A percentile compares a stretch with the other conserved stretches of the same genome.
phyloP scores from a whole-genome alignment of 768 basidiomycete species.

The Cystobasidiopsis lactophilus region DNA sequence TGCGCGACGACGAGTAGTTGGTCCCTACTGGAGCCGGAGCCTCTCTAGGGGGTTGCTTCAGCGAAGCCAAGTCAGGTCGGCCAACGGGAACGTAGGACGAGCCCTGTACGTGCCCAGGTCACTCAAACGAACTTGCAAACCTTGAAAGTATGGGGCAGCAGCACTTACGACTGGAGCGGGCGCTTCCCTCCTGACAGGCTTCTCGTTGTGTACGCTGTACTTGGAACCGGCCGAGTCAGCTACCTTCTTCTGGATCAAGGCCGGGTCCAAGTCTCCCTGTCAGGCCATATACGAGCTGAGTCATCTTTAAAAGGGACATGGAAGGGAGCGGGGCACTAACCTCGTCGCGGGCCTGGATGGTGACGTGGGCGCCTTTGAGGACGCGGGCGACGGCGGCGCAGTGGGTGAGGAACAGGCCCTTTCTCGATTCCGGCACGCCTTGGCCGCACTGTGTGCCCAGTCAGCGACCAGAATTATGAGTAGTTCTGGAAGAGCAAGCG shows the following conservation, averaged over 20 bases:
- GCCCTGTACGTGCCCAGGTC: no score
- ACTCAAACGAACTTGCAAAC: background rate
- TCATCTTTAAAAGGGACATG: no score
- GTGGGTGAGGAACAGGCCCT: slow-evolving; percentile 75
- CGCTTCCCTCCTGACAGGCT: slow-evolving; percentile 17
- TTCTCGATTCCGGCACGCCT: slow-evolving; percentile 76
- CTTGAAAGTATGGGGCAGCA: background rate
- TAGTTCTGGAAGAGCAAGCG: background rate
- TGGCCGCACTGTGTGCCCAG: slow-evolving; percentile 42
- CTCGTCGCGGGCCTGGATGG: slow-evolving; percentile 60
- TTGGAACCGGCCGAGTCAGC: slow-evolving; percentile 20
- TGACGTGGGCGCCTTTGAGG: slow-evolving; percentile 56
- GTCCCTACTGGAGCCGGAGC: slow-evolving; percentile 13
- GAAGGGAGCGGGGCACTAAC: no score
- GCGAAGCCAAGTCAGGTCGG: slow-evolving; percentile 17
- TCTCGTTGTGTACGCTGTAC: slow-evolving; percentile 63
- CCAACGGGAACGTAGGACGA: slow-evolving; percentile 21
- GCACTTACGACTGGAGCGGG: slow-evolving; percentile 37
- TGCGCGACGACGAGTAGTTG: slow-evolving; percentile 1
- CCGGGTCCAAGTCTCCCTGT: slow-evolving; percentile 47
- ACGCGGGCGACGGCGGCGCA: slow-evolving; percentile 55
- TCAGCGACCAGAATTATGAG: no score
- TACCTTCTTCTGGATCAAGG: slow-evolving; percentile 52
- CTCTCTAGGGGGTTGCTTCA: slow-evolving; percentile 10
- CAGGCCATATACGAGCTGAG: no score